Conservation (phyloP, 2,329 filamentous ascomycete genomes). For the Acrocalymma vagum region DNA sequence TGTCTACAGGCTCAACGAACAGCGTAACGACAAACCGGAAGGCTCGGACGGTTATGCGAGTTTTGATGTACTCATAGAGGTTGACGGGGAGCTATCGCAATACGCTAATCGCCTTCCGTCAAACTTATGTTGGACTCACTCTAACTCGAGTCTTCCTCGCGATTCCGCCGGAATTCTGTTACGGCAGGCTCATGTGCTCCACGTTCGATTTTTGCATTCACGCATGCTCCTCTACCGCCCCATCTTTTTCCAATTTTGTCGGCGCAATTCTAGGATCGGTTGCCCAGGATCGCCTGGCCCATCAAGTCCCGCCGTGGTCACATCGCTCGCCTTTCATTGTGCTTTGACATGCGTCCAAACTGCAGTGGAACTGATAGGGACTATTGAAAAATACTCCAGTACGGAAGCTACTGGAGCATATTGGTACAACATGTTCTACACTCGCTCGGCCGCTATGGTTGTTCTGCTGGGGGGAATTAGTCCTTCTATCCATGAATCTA, state of each 20-base stretch:
- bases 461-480: constrained; percentile 8
- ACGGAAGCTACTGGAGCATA: constrained; percentile 12
- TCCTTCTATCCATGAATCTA: constrained; percentile 2
- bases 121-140: neutral
- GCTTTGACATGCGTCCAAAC: neutral
- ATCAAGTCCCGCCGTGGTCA: too few relatives aligned
- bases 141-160: too few relatives aligned
- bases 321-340: too few relatives aligned
- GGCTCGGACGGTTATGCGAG: neutral
- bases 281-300: too few relatives aligned
- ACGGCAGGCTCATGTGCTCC: constrained; percentile 14
- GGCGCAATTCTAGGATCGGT: too few relatives aligned
- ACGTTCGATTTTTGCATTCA: constrained; percentile 12
- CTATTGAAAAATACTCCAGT: constrained; percentile 6
- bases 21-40: neutral
- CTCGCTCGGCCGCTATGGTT: constrained; percentile 12
- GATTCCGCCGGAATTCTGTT: neutral
- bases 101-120: constrained; percentile 1
- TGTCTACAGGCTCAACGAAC: constrained; percentile 11
- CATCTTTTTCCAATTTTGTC: constrained; percentile 4
- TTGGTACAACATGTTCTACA: constrained; percentile 21
- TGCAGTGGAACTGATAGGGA: constrained; percentile 3
- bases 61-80: neutral
- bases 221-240: constrained; percentile 7
- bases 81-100: constrained; percentile 3